A percentile compares a stretch with the other conserved stretches of the same genome.
Conservation (phyloP, 805 yeast genomes). For the Hanseniaspora taiwanica region DNA sequence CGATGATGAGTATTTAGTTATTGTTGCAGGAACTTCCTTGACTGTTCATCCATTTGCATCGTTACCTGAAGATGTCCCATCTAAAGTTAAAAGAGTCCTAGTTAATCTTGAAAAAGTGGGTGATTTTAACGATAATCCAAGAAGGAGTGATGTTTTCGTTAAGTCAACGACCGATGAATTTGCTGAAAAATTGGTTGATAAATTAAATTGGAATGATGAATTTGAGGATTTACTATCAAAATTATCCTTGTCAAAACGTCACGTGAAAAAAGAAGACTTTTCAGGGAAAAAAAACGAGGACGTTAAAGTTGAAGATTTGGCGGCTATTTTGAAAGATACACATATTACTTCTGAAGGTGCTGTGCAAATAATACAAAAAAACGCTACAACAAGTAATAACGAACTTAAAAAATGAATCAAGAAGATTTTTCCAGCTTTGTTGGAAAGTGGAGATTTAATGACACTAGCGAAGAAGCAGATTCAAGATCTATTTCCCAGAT, state of each 20-base stretch:
- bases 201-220: constrained; percentile 37
- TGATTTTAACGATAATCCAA: constrained; percentile 37
- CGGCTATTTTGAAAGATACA: constrained; percentile 7
- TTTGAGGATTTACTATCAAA: constrained; percentile 7
- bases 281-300: not conserved
- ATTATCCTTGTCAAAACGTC: constrained; percentile 1
- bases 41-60: constrained; percentile 86
- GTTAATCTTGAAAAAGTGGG: constrained; percentile 74
- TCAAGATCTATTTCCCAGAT: not conserved
- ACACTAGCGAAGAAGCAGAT: not conserved
- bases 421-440: constrained; percentile 1
- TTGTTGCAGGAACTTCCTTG: constrained; percentile 87
- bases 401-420: not conserved
- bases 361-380: not conserved
- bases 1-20: constrained; percentile 43
- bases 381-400: not conserved
- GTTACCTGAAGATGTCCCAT: constrained; percentile 53
- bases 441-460: constrained; percentile 2
- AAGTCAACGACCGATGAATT: constrained; percentile 57
- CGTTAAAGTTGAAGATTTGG: constrained; percentile 3
- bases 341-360: not conserved
- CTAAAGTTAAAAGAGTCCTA: constrained; percentile 41
- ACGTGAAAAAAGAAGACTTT: not conserved
- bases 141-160: constrained; percentile 48
- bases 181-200: constrained; percentile 37